Evolutionary conservation across 306 rosid genomes (phyloP).

Genomic region (Trifolium pratense): DNA sequence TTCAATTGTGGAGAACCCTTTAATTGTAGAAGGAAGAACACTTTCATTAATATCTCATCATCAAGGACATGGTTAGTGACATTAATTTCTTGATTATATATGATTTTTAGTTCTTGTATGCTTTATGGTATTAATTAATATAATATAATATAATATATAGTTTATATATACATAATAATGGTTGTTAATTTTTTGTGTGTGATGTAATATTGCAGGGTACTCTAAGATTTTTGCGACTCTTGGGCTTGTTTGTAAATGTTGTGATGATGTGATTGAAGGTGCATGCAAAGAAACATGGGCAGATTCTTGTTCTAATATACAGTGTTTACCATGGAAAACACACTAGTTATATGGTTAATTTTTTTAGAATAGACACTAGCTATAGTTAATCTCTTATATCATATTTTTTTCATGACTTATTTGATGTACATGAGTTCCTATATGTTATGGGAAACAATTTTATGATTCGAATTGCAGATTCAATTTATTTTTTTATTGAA

Average conservation of each 20-base stretch:
- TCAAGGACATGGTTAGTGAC: constrained; percentile 30
- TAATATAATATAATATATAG: background rate
- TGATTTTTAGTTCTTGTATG: too few relatives aligned
- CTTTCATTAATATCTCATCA: constrained; percentile 44
- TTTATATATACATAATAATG: background rate
- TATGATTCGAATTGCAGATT: background rate
- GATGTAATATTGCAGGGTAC: constrained; percentile 34
- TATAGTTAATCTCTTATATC: background rate
- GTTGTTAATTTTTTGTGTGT: constrained; percentile 17
- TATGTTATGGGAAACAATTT: background rate
- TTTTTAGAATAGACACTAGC: background rate
- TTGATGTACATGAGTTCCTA: background rate
- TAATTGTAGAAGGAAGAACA: constrained; percentile 44
- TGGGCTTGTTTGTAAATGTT: constrained; percentile 64
- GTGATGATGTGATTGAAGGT: constrained; percentile 58
- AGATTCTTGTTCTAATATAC: constrained; percentile 53
- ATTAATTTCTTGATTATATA: background rate
- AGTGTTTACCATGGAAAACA: constrained; percentile 62
- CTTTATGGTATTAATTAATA: too few relatives aligned
- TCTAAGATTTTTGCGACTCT: constrained; percentile 41
- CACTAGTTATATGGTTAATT: background rate
- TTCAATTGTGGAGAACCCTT: constrained; percentile 37
- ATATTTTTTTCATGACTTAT: background rate
- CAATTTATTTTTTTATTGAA: background rate
- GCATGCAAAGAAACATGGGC: constrained; percentile 56